phyloP scores from a whole-genome alignment of 1,139 yeast genomes.

The Yamadazyma taylorii region DNA sequence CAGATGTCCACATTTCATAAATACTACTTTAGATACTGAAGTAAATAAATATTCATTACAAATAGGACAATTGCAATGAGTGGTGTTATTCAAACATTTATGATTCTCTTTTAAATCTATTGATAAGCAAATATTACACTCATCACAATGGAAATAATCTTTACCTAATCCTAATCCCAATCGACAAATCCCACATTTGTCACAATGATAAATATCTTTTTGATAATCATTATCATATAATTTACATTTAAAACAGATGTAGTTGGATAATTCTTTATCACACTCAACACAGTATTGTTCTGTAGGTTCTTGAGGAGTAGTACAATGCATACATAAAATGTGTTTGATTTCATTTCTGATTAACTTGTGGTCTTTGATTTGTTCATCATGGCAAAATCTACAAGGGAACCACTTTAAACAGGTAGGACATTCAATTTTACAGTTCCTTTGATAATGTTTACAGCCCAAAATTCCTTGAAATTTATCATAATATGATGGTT shows the following conservation, averaged over 20 bases:
- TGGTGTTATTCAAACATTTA: constrained; percentile 80
- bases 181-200: constrained; percentile 89
- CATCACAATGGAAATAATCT: constrained; percentile 87
- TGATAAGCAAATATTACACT: constrained; percentile 88
- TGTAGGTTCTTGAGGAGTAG: constrained; percentile 70
- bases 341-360: constrained; percentile 63
- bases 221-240: constrained; percentile 80
- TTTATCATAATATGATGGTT: constrained; percentile 50
- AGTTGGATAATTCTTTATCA: constrained; percentile 64
- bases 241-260: constrained; percentile 76
- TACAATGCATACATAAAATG: constrained; percentile 80
- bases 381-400: constrained; percentile 81
- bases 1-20: constrained; percentile 94
- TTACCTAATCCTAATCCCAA: constrained; percentile 84
- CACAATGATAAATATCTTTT: constrained; percentile 88
- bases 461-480: constrained; percentile 61
- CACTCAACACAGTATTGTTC: constrained; percentile 66
- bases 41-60: constrained; percentile 91
- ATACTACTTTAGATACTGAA: constrained; percentile 80
- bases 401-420: constrained; percentile 80
- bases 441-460: constrained; percentile 77
- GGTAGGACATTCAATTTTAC: constrained; percentile 78
- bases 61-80: constrained; percentile 90
- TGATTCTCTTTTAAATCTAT: constrained; percentile 77
- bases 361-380: constrained; percentile 54